Conservation (phyloP, 106 monocot species). For the Vanilla planifolia region DNA sequence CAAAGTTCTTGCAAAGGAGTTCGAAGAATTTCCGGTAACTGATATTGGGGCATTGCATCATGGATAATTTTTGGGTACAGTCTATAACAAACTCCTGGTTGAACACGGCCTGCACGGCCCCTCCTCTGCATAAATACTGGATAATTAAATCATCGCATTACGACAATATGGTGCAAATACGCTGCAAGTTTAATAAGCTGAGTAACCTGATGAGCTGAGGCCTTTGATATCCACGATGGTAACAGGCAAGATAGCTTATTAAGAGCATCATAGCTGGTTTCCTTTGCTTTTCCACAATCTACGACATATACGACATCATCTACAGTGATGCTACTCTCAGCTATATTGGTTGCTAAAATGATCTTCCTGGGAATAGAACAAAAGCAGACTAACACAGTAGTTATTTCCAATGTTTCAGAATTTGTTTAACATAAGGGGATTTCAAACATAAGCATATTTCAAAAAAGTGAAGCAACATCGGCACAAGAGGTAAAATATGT, state of each 20-base stretch:
- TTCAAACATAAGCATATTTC: neutral
- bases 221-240: constrained; percentile 99
- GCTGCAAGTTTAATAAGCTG: neutral
- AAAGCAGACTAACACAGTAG: neutral
- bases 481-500: neutral
- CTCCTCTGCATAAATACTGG: constrained; percentile 48
- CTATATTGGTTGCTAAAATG: constrained; percentile 97
- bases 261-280: constrained; percentile 97
- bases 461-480: neutral
- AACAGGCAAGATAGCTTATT: constrained; percentile 90
- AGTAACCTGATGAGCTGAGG: constrained; percentile 90
- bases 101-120: constrained; percentile 95
- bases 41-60: constrained; percentile 85
- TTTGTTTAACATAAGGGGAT: neutral
- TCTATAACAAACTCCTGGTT: constrained; percentile 86
- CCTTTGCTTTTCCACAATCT: constrained; percentile 97
- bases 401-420: neutral
- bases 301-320: constrained; percentile 97
- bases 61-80: constrained; percentile 89
- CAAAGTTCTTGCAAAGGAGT: constrained; percentile 97
- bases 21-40: constrained; percentile 95
- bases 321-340: constrained; percentile 94
- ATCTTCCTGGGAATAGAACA: constrained; percentile 60
- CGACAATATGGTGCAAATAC: neutral
- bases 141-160: constrained; percentile 4